Evolutionary conservation across 106 monocot genomes (phyloP), one percentile per base, ranked within the genome.

Genomic region (Platanthera guangdongensis): DNA sequence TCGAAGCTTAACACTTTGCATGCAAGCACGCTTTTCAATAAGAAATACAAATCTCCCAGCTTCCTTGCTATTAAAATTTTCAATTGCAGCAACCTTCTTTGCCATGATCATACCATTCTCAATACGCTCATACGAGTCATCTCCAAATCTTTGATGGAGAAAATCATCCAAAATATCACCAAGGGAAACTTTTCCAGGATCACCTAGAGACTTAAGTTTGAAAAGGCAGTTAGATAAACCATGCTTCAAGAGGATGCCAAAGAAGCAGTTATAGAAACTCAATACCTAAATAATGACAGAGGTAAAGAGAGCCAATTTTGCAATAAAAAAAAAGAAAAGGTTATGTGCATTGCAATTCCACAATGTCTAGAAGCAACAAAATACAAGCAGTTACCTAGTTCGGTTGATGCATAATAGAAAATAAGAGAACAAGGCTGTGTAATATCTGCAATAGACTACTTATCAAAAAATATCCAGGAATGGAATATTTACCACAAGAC

Each of bases 131-230:
- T 86, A 99, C 13, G 91, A 80, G 48, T 99, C 91, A 7, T 30
- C 74, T 65, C 97, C 94, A 82, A 94, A 99, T 81, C 91, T 89
- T 52, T 94, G 92, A 76, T 82, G 83, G 28, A 99, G 79, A 87
- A 90, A 94, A 83, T 94, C 94, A 85, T 99, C 94, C 78, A 99
- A 77, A 79, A 92, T 81, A 74, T 99, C 97, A 55, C 94, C 91
- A 75, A 99, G 85, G 30, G 79, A 77, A 79, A 84, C 75, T 72
- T 79, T 86, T 68, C 81, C 86, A 82, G 82, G 79, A 4, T 89
- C 88, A 30, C 88, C 85, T 79, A 85, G 76, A 6, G 86, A 78
- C 92, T 93, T 82, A 13, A 11, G 81, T 39, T 79, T 68, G 10
- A 57, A 63, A 80, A 73, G 70, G 14, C n/a, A 47, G 8, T 11